Percentiles rank a stretch among this genome's conserved stretches.
These are phyloP conservation scores for Penicillium sp. DNA, from an alignment of 2,329 filamentous ascomycete genomes.

Conservation along the genomic window DNA sequence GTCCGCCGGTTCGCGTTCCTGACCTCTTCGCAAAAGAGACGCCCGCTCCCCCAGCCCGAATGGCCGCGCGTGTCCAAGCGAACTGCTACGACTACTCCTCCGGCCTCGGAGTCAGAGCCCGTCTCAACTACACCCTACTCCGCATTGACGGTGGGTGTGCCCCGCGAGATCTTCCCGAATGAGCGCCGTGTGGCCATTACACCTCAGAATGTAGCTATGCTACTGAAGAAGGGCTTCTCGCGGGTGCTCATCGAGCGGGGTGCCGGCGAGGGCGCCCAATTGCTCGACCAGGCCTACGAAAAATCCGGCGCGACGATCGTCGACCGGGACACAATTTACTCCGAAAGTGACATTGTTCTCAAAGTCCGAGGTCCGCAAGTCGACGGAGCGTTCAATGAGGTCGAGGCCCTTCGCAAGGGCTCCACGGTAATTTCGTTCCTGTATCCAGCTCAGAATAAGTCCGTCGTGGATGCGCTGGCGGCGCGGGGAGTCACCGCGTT, in stretches of 20 bases:
- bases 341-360: conserved; percentile 73
- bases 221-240: conserved; percentile 83
- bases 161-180: conserved; percentile 73
- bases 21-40: conserved; percentile 9
- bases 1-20: conserved; percentile 14
- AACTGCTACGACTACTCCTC: conserved; percentile 23
- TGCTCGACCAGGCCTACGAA: conserved; percentile 74
- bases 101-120: conserved; percentile 24
- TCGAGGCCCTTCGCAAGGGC: conserved; percentile 66
- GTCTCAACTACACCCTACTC: conserved; percentile 59
- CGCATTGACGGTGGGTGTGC: conserved; percentile 74
- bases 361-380: conserved; percentile 77
- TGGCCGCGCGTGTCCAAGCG: conserved; percentile 21
- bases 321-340: conserved; percentile 69
- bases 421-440: conserved; percentile 81
- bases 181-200: conserved; percentile 85
- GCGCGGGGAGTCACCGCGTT: conserved; percentile 72
- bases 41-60: conserved; percentile 7
- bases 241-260: conserved; percentile 77
- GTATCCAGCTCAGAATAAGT: conserved; percentile 78
- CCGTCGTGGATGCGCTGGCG: conserved; percentile 72
- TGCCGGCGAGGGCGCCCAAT: conserved; percentile 76
- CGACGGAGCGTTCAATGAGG: conserved; percentile 62
- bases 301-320: conserved; percentile 77
- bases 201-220: conserved; percentile 75